Evolutionary conservation across 305 asterid species (phyloP).

Genomic region (Fraxinus angustifolia): DNA sequence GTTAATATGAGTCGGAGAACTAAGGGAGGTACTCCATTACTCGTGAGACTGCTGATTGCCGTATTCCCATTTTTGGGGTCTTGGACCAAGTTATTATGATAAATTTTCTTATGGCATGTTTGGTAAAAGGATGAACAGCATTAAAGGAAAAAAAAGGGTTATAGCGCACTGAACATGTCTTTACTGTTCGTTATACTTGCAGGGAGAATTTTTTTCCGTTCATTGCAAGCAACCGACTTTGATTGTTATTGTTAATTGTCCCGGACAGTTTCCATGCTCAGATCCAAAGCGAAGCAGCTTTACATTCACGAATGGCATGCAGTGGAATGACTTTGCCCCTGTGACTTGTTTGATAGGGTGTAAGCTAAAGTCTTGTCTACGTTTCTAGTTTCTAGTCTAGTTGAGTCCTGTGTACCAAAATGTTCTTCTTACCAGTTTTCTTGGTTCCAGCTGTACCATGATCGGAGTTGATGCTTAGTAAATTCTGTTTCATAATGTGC

Average conservation of each 20-base stretch:
- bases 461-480: not conserved
- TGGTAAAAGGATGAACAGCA: not conserved
- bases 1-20: constrained; percentile 44
- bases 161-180: not conserved
- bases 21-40: constrained; percentile 45
- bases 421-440: not conserved
- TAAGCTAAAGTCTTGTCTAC: not conserved
- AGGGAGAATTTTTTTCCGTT: not conserved
- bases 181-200: not conserved
- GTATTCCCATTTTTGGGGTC: constrained; percentile 58
- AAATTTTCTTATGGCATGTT: not conserved
- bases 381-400: not conserved
- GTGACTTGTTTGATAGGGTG: not conserved
- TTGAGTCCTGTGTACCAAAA: not conserved
- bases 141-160: not conserved
- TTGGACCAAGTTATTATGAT: constrained; percentile 47
- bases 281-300: not conserved
- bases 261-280: not conserved
- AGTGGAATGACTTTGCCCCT: not conserved
- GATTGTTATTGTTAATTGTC: not conserved
- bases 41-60: constrained; percentile 48
- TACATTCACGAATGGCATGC: not conserved
- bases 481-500: not conserved
- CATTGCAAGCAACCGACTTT: not conserved
- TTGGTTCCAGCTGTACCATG: constrained; percentile 1